Conservation (phyloP, 164 flowering plant genomes). For the Vitis riparia region DNA sequence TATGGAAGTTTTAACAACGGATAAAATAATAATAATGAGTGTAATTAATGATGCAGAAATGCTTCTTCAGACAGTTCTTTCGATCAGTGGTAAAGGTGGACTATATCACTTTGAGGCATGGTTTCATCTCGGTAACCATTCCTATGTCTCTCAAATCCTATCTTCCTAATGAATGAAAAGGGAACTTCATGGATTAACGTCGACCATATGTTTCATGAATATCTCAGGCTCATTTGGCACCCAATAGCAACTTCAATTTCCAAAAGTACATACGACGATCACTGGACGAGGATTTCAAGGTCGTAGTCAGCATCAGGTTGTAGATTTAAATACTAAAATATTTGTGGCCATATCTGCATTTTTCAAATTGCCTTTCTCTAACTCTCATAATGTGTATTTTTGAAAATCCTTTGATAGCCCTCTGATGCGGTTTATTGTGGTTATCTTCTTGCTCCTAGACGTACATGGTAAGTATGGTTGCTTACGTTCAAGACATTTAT, state of each 20-base stretch:
- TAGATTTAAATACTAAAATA: neutral
- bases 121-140: conserved; percentile 23
- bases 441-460: conserved; percentile 39
- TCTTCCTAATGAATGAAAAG: too few species aligned
- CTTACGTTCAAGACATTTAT: too few species aligned
- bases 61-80: conserved; percentile 31
- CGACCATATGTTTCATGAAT: neutral
- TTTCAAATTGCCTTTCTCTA: neutral
- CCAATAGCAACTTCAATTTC: conserved; percentile 20
- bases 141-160: too few species aligned
- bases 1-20: too few species aligned
- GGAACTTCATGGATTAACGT: too few species aligned
- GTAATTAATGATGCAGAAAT: conserved; percentile 30
- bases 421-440: conserved; percentile 45
- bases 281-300: conserved; percentile 29
- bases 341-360: too few species aligned
- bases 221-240: conserved; percentile 23
- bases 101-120: conserved; percentile 29
- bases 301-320: conserved; percentile 26
- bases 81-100: conserved; percentile 28
- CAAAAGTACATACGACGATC: conserved; percentile 24
- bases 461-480: conserved; percentile 35
- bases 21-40: too few species aligned
- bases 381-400: neutral
- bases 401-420: conserved; percentile 32